Evolutionary conservation across 345 rosid species (phyloP).

Genomic region (Syzygium grande): DNA sequence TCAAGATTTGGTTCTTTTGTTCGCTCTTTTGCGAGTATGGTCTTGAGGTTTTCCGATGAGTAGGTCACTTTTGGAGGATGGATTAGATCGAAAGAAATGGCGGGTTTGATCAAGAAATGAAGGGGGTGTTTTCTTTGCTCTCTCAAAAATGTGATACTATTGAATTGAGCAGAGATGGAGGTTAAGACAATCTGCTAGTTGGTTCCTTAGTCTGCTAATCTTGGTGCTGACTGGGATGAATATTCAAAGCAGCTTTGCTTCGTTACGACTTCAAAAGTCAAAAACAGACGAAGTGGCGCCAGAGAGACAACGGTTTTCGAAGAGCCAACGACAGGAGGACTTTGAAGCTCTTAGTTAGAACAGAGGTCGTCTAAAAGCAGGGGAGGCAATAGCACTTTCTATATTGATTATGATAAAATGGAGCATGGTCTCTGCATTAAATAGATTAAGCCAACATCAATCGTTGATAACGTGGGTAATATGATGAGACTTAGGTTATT

Average conservation of each 20-base stretch:
- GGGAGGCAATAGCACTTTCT: no score
- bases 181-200: not conserved
- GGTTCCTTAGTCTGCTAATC: not conserved
- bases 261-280: not conserved
- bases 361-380: no score
- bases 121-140: not conserved
- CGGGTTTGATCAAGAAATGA: not conserved
- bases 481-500: not conserved
- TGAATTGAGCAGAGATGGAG: not conserved
- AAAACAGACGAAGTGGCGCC: not conserved
- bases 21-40: not conserved
- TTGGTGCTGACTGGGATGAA: not conserved
- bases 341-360: no score
- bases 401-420: not conserved
- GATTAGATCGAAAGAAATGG: not conserved
- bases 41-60: not conserved
- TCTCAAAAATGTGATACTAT: not conserved
- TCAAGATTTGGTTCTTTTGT: not conserved
- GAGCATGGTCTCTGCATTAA: not conserved
- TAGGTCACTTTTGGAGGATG: not conserved
- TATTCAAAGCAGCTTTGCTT: not conserved
- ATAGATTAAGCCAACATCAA: not conserved
- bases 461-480: not conserved
- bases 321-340: no score
- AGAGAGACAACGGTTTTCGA: no score